Evolutionary conservation across 1,284 basidiomycete species (phyloP).

Genomic region (Malassezia pachydermatis): DNA sequence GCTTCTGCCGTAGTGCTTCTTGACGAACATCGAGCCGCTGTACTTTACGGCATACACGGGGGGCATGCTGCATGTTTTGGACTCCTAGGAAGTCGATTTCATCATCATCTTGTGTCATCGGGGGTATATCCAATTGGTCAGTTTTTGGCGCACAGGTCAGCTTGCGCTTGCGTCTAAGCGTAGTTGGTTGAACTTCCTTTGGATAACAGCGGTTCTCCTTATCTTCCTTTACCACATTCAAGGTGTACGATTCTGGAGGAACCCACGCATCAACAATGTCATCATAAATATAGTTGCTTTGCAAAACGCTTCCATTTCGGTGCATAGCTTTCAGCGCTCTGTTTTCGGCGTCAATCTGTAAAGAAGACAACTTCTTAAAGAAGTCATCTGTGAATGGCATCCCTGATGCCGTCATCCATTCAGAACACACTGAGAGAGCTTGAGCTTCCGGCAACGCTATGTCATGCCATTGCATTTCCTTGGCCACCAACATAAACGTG

Average conservation of each 20-base stretch:
- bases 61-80: too few species aligned
- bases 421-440: slow-evolving; percentile 9
- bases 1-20: background rate
- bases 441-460: slow-evolving; percentile 12
- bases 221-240: too few species aligned
- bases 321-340: slow-evolving; percentile 3
- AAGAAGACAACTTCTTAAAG: background rate
- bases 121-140: too few species aligned
- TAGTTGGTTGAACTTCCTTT: too few species aligned
- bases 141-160: too few species aligned
- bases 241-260: background rate
- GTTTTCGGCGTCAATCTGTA: slow-evolving; percentile 12
- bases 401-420: slow-evolving; percentile 2
- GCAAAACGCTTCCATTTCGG: background rate
- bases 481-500: slow-evolving; percentile 9
- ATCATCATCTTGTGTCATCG: slow-evolving; percentile 1
- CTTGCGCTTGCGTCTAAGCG: too few species aligned
- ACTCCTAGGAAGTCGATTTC: slow-evolving; percentile 9
- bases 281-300: slow-evolving; percentile 9
- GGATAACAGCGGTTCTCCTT: too few species aligned
- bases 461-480: slow-evolving; percentile 13
- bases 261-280: slow-evolving; percentile 16
- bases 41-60: slow-evolving; percentile 11
- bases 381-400: slow-evolving; percentile 4
- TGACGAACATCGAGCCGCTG: slow-evolving; percentile 7